Conservation (phyloP, 495 filamentous ascomycete genomes). For the Trichoderma parareesei region DNA sequence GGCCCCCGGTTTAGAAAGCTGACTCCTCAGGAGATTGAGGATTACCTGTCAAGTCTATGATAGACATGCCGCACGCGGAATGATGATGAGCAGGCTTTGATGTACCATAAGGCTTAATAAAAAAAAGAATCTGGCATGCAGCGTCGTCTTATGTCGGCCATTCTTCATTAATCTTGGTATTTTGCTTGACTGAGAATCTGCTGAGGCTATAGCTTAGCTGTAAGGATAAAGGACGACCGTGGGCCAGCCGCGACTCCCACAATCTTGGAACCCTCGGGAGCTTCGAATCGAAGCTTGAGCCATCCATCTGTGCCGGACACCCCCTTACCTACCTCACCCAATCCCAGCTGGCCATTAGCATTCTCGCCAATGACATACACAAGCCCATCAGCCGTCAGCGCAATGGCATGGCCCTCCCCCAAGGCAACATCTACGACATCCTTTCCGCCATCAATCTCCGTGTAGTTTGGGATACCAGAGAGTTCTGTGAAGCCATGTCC, state of each 20-base stretch:
- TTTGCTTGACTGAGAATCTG: background rate
- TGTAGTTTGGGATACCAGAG: conserved; percentile 23
- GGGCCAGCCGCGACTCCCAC: conserved; percentile 37
- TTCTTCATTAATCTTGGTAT: too few relatives aligned
- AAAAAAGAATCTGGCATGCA: conserved; percentile 20
- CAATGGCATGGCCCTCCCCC: conserved; percentile 50
- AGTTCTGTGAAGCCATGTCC: conserved; percentile 18
- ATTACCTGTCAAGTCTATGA: conserved; percentile 95
- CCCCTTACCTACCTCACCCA: conserved; percentile 19
- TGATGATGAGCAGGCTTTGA: conserved; percentile 13
- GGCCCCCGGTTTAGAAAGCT: conserved; percentile 94
- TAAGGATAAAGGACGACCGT: conserved; percentile 36
- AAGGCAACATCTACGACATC: conserved; percentile 49
- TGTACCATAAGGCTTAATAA: conserved; percentile 27
- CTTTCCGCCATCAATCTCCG: conserved; percentile 29
- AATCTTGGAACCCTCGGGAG: conserved; percentile 21
- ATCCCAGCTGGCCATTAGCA: conserved; percentile 52
- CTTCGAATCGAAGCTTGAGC: conserved; percentile 27
- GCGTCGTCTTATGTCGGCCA: conserved; percentile 13
- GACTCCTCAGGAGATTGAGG: conserved; percentile 95
- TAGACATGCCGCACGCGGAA: conserved; percentile 10
- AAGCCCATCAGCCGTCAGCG: conserved; percentile 39
- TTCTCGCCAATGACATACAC: conserved; percentile 50
- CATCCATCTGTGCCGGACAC: conserved; percentile 17
- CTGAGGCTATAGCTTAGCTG: conserved; percentile 8